These are phyloP conservation scores for Pseudovirgaria hyperparasitica DNA, from an alignment of 2,329 filamentous ascomycete species.

Conservation along the genomic window DNA sequence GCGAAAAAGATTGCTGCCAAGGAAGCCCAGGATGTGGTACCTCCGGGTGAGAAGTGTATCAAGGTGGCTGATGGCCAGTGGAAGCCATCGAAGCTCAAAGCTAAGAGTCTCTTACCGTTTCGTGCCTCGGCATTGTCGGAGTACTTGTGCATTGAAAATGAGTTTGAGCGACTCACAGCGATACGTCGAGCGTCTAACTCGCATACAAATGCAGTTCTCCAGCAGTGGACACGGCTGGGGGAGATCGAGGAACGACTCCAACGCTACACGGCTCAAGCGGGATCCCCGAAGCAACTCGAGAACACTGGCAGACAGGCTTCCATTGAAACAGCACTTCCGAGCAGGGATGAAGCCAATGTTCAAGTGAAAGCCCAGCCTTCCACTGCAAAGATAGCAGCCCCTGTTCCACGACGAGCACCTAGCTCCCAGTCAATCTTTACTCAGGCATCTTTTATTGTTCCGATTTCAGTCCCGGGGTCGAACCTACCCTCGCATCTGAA, in stretches of 20 bases:
- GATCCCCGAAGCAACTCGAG: conserved; percentile 13
- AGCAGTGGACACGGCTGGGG: conserved; percentile 19
- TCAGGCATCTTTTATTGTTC: conserved; percentile 12
- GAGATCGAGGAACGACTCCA: conserved; percentile 17
- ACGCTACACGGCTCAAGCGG: conserved; percentile 12
- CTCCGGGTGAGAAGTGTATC: too few relatives aligned
- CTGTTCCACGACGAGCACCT: conserved; percentile 8
- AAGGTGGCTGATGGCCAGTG: too few relatives aligned
- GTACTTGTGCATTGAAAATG: conserved; percentile 11
- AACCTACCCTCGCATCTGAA: too few relatives aligned
- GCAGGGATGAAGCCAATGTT: not conserved
- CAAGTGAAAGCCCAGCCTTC: conserved; percentile 1
- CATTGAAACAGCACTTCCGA: not conserved
- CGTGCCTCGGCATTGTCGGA: conserved; percentile 15
- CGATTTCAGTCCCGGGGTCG: conserved; percentile 11
- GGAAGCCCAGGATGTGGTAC: too few relatives aligned
- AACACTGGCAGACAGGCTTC: not conserved
- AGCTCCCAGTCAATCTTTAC: conserved; percentile 17
- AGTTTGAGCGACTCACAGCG: conserved; percentile 12
- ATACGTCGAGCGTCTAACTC: conserved; percentile 13
- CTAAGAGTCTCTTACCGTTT: conserved; percentile 14
- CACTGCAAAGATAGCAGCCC: conserved; percentile 5
- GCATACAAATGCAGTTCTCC: conserved; percentile 15
- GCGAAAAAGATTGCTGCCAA: not conserved
- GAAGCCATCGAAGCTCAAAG: too few relatives aligned